Base-by-base conservation (phyloP, 352 stramenopile genomes). In the Phytophthora agathidicida region DNA sequence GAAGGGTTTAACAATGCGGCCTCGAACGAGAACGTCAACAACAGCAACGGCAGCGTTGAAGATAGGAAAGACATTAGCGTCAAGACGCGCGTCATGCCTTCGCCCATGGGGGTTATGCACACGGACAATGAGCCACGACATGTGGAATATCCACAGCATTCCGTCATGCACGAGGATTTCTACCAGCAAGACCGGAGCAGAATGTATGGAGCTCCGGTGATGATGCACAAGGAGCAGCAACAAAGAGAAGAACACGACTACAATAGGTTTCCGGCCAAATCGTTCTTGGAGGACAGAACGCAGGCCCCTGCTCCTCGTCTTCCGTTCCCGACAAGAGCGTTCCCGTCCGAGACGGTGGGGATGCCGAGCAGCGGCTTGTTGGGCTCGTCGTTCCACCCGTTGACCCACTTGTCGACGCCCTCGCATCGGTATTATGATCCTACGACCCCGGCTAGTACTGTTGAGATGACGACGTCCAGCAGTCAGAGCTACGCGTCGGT, bases 271-370 rank as follows among this genome's bases (percentile, higher is more conserved):
- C 23, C 38, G 14, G 63, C 51, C 26, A 79, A 83, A 57, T 55
- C 62, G 6, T 67, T 73, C 32, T 20, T 68, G 38, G 73, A 88
- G 30, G 71, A 85, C 3, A 71, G 73, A 0, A 20, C 47, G 7
- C 33, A 54, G 27, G 16, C 48, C 6, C 52, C 36, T 23, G 46
- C 32, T 0, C 71, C 76, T 11, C 61, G 75, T 7, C 58, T 89
- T 16, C 74, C 78, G 17, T 88, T 88, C 59, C 79, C 74, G 7
- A 89, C 79, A 16, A 69, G 73, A 20, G 65, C 79, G 1, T 87
- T 89, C 56, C 79, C 79, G 26, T 86, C 74, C 20, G 79, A 87
- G 50, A 50, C 61, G 36, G 51, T 65, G 51, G 53, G 68, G 27
- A 62, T 62, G 58, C 46, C 44, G 9, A 64, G 45, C 32, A 65